A percentile compares a stretch with the other conserved stretches of the same genome.
Conservation (phyloP, 331 rosid species). For the Dryas integrifolia region DNA sequence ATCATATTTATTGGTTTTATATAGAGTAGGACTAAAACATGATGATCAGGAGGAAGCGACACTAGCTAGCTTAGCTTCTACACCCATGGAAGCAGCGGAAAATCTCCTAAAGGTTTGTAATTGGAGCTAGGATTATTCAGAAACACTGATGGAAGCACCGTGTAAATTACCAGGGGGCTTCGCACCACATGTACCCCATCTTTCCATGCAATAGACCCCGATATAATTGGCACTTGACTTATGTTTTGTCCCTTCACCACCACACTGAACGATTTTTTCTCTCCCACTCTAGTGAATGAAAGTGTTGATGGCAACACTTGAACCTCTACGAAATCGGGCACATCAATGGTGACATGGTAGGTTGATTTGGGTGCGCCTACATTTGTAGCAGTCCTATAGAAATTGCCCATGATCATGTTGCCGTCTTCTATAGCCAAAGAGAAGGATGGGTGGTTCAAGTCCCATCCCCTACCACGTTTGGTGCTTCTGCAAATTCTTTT, state of each 20-base stretch:
- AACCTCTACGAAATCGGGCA: not conserved
- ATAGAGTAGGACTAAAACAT: too few species aligned
- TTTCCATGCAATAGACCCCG: slow-evolving; percentile 13
- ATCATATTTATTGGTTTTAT: too few species aligned
- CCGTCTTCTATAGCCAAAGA: slow-evolving; percentile 24
- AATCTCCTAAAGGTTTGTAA: too few species aligned
- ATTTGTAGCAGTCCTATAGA: slow-evolving; percentile 28
- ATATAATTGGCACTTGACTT: slow-evolving; percentile 17
- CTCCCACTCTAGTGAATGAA: slow-evolving; percentile 20
- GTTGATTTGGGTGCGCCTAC: slow-evolving; percentile 30
- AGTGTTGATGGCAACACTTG: slow-evolving; percentile 17
- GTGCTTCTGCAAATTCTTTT: slow-evolving; percentile 16
- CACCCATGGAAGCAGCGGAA: too few species aligned
- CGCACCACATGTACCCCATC: slow-evolving; percentile 16
- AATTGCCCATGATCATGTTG: slow-evolving; percentile 9
- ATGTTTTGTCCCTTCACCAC: slow-evolving; percentile 8
- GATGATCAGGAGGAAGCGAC: too few species aligned
- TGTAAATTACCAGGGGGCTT: slow-evolving; percentile 29
- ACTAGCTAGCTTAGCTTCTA: too few species aligned
- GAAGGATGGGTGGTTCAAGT: slow-evolving; percentile 32
- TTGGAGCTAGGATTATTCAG: not conserved
- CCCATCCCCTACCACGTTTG: slow-evolving; percentile 25
- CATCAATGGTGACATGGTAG: not conserved
- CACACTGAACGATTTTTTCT: slow-evolving; percentile 16
- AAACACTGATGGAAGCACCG: slow-evolving; percentile 4